Evolutionary conservation across 768 basidiomycete species (phyloP), one percentile per base, ranked within the genome.

Genomic region (Lanmaoa rubissima): DNA sequence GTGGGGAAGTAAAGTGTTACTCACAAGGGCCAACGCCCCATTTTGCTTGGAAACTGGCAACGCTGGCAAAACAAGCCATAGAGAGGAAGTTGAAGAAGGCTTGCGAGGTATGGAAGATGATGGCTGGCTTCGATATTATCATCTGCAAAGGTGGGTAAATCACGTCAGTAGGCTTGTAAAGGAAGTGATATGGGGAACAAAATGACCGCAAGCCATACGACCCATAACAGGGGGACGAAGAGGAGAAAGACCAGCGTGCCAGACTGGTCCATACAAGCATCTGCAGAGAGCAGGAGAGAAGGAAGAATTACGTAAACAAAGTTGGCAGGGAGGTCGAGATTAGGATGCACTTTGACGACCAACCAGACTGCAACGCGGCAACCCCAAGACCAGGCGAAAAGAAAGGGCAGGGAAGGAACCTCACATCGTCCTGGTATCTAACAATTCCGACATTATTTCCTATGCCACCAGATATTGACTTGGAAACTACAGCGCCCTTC

Each of bases 31-130:
- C 91, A 24, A 96, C 81, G 11, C 78, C 67, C 83, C 84, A 94
- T 61, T 88, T 87, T 5, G 90, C 86, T 65, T 98, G 94, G 72
- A 96, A 98, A 21, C 79, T 76, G 0, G 94, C 94, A 4, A 94
- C 90, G 63, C 89, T 87, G 9, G 90, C 95, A 64, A 92, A 94
- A 68, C 92, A 95, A 46, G 87, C 88, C 84, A 96, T 88, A 13
- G 92, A 84, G 45, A 98, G 80, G 68, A 98, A 97, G 70, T 89
- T 87, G 84, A 96, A 94, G 79, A 98, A 94, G 52, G 85, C 81
- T 76, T 96, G 90, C 3, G 82, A 85, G 32, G 82, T 70, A 69
- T 90, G 85, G 68, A 86, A 85, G 53, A 92, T 79, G 67, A 93
- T 89, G 58, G 85, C 79, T 8, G 89, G 86, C 76, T 92, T 92